Evolutionary conservation across 108 stramenopile genomes (phyloP), one percentile per base, ranked within the genome.

Genomic region (Nitzschia palea): DNA sequence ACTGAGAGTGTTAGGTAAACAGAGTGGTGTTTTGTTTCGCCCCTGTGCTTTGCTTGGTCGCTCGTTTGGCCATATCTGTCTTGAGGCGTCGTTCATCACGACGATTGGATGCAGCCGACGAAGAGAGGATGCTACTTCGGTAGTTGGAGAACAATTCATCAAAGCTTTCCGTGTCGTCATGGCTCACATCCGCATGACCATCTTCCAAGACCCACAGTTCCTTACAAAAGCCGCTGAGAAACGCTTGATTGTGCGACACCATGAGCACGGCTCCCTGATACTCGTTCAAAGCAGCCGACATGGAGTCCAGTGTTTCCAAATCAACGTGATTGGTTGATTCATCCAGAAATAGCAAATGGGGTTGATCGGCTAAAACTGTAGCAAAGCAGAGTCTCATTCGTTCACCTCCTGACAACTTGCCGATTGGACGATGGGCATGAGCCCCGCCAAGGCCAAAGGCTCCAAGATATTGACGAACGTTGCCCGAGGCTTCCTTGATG

Each of bases 221-320:
- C 55, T 86, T 85, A 58, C 78, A 81, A 44, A 82, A 86, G 4
- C 78, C 79, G 45, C 75, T 70, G 29, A 90, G 50, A 44, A 90
- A 90, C 10, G 55, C 78, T 71, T 87, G 92, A 71, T 98, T 95
- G 80, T 98, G 97, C 35, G 80, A 76, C 8, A 98, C 91, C 66
- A 95, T 82, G 43, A 96, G 70, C 23, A 97, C 89, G 3, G 90
- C 89, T 27, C 97, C 97, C 36, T 81, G 50, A 70, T 80, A 98
- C 22, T 60, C 68, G 36, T 79, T 58, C 26, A 98, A 37, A 12
- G 93, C 96, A 0, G 75, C 67, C 40, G 86, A 70, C 57, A 98
- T 79, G 8, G 95, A 89, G 36, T 95, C 95, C 10, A 97, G 77
- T 10, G 90, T 89, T 73, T 98, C 96, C 28, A 95, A 64, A 77